Percentiles rank a stretch among this genome's conserved stretches.
Conservation (phyloP, 495 filamentous ascomycete genomes). For the Xylaria venustula region DNA sequence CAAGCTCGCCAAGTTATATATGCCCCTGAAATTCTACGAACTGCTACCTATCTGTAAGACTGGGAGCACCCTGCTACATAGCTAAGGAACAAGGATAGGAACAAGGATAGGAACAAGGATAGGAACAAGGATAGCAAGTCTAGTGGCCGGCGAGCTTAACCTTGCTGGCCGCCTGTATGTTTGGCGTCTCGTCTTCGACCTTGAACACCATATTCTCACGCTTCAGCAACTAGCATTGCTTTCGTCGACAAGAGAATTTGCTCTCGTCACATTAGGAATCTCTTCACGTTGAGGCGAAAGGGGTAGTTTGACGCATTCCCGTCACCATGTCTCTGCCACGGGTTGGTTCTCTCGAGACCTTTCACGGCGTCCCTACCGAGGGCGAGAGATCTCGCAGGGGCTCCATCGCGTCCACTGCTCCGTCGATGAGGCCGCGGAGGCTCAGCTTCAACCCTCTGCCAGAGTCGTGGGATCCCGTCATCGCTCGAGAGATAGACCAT, state of each 20-base stretch:
- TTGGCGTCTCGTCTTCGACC: background rate
- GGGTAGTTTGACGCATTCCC: background rate
- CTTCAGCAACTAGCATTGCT: background rate
- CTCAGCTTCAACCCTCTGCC: conserved; percentile 56
- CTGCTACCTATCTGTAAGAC: background rate
- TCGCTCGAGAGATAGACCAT: conserved; percentile 19
- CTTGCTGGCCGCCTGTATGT: background rate
- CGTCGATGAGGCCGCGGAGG: conserved; percentile 39
- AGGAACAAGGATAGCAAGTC: too few relatives aligned
- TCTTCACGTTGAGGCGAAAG: background rate
- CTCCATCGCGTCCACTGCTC: conserved; percentile 26
- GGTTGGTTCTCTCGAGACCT: conserved; percentile 51
- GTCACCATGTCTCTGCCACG: conserved; percentile 50
- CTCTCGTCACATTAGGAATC: background rate
- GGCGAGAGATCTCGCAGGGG: conserved; percentile 37
- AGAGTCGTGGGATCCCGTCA: conserved; percentile 44
- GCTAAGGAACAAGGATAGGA: too few relatives aligned
- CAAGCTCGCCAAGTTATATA: too few relatives aligned
- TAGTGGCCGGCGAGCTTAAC: background rate
- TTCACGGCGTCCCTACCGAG: conserved; percentile 39
- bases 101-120: too few relatives aligned
- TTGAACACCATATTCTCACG: background rate
- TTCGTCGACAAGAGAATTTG: background rate
- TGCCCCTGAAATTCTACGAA: background rate
- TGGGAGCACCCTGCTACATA: too few relatives aligned